Evolutionary conservation across 2,329 filamentous ascomycete genomes (phyloP).

Genomic region (Cercospora brassicicola): DNA sequence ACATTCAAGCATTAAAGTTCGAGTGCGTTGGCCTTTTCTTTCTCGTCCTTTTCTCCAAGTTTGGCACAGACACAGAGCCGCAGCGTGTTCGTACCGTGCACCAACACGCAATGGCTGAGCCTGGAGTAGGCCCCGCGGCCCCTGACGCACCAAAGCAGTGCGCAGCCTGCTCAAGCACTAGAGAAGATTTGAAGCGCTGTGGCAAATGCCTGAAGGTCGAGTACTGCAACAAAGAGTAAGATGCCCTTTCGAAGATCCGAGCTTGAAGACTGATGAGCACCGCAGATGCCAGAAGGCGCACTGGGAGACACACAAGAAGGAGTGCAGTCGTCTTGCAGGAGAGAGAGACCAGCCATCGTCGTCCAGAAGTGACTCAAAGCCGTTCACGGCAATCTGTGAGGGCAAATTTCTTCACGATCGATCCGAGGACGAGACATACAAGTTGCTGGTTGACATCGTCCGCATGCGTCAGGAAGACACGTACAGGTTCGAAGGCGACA

Average conservation of each 20-base stretch:
- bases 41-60: background rate
- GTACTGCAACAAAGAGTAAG: slow-evolving; percentile 37
- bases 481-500: slow-evolving; percentile 19
- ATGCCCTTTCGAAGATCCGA: background rate
- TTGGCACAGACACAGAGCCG: background rate
- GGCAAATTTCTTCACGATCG: slow-evolving; percentile 29
- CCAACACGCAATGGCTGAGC: background rate
- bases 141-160: background rate
- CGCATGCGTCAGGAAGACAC: slow-evolving; percentile 27
- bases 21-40: background rate
- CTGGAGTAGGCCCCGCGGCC: background rate
- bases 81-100: background rate
- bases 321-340: slow-evolving; percentile 24
- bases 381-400: slow-evolving; percentile 21
- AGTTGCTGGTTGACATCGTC: slow-evolving; percentile 30
- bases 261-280: background rate
- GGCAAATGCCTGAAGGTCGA: slow-evolving; percentile 33
- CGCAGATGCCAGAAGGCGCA: slow-evolving; percentile 38
- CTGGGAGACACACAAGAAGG: slow-evolving; percentile 41
- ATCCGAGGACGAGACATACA: slow-evolving; percentile 25
- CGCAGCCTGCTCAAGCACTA: slow-evolving; percentile 28
- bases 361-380: slow-evolving; percentile 2
- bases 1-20: background rate
- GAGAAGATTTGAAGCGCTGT: slow-evolving; percentile 27
- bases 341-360: background rate